phyloP scores from a whole-genome alignment of 2,329 filamentous ascomycete genomes.

The Onygenales sp. region DNA sequence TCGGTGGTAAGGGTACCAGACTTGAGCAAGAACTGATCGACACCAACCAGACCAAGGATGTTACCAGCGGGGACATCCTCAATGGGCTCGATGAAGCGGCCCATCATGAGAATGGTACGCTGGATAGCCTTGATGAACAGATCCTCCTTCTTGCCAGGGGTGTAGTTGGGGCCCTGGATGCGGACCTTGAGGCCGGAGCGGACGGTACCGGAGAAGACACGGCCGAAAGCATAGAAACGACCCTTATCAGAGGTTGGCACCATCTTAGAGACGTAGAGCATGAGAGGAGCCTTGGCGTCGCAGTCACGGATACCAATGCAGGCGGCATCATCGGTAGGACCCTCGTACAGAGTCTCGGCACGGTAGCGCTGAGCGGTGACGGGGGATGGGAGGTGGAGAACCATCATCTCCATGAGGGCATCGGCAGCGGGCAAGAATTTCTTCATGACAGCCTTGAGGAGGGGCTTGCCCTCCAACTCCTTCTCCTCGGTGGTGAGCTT shows the following conservation, averaged over 20 bases:
- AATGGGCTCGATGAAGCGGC: constrained; percentile 96
- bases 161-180: constrained; percentile 99
- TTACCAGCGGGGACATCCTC: constrained; percentile 99
- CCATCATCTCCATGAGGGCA: constrained; percentile 99
- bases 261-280: constrained; percentile 99
- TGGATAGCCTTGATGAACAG: constrained; percentile 99
- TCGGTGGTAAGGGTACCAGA: constrained; percentile 97
- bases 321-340: constrained; percentile 82
- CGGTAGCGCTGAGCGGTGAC: constrained; percentile 95
- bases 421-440: constrained; percentile 98
- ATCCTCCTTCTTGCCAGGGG: constrained; percentile 96
- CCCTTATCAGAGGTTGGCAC: constrained; percentile 99
- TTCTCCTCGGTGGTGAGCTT: constrained; percentile 82
- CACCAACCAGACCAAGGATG: constrained; percentile 98
- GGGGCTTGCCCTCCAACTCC: constrained; percentile 91
- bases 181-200: constrained; percentile 97
- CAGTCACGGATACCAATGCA: constrained; percentile 98
- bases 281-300: constrained; percentile 94
- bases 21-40: constrained; percentile 99
- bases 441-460: constrained; percentile 96
- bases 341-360: constrained; percentile 97
- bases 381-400: constrained; percentile 95
- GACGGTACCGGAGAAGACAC: constrained; percentile 99
- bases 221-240: constrained; percentile 99
- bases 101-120: constrained; percentile 99